A percentile compares a stretch with the other conserved stretches of the same genome.
Conservation (phyloP, 23 red algal species). For the Gracilariopsis chorda region DNA sequence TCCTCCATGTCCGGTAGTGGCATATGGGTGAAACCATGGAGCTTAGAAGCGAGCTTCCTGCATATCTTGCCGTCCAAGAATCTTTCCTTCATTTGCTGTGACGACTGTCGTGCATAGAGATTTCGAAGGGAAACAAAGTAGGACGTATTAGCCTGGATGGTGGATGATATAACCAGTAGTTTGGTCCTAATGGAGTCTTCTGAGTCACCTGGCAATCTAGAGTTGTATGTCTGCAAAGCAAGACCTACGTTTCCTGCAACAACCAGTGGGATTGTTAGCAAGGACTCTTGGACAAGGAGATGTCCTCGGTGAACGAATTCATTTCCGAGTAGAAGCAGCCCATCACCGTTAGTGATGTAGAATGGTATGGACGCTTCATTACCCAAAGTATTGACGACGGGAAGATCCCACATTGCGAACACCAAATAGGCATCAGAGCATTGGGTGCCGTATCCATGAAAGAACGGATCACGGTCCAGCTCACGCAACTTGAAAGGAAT, state of each 20-base stretch:
- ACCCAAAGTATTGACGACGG: neutral
- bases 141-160: neutral
- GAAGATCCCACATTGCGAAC: neutral
- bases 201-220: neutral
- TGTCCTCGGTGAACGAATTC: neutral
- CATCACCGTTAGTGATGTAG: neutral
- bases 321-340: neutral
- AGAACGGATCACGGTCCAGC: neutral
- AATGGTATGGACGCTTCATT: neutral
- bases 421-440: neutral
- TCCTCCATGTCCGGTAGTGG: neutral
- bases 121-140: neutral
- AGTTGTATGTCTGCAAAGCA: neutral
- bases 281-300: neutral
- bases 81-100: neutral
- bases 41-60: neutral
- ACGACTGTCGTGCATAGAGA: neutral
- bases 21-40: neutral
- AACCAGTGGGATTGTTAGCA: neutral
- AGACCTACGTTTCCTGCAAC: neutral
- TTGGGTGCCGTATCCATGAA: neutral
- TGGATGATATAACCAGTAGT: constrained; percentile 25
- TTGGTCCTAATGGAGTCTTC: neutral
- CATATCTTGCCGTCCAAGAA: neutral
- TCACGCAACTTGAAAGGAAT: neutral